Base-by-base conservation (phyloP, 2,329 filamentous ascomycete species). In the Colletotrichum sp. region DNA sequence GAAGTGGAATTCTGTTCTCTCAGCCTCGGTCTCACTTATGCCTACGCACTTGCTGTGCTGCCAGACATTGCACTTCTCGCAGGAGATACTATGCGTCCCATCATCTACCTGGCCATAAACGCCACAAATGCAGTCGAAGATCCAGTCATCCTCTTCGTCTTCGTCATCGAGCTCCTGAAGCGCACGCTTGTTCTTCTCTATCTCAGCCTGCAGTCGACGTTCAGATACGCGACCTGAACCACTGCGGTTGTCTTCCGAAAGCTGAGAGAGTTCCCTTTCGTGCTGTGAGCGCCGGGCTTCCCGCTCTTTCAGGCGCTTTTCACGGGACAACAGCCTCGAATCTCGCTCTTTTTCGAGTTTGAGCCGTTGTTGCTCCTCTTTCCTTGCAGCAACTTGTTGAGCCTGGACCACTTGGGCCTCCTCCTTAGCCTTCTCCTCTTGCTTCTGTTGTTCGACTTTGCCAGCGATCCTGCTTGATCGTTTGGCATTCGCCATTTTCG, bases 1-100 rank as follows among this genome's bases (percentile, higher is more conserved):
- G 81, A 98, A 98, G 77, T 95, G 93, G 81, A 99, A 99, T 79
- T 98, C 95, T 2, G 95, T 92, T 63, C 93, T 90, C 78, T 98
- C 96, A 1, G 96, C 96, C 77, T 96, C 94, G 76, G 90, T 87
- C 80, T 98, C 91, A 62, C 91, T 90, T 78, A 99, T 94, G 55
- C 93, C 94, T 76, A 98, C 91, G 82, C 97, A 99, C 80, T 94
- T 95, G 88, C 96, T 98, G 82, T 99, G 97, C 83, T 99, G 96
- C 97, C 97, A 99, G 64, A 98, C 93, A 82, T 94, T 98, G 88
- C 97, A 99, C 79, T 90, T 93, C 82, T 99, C 97, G 85, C 97
- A 99, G 32, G 96, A 95, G 78, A 99, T 93, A 83, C 96, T 98
- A 82, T 98, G 96, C 9, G 95, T 94, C 44, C 97, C 97, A 83